Evolutionary conservation across 805 yeast genomes (phyloP), one percentile per base, ranked within the genome.

Genomic region (Monosporozyma solicola): DNA sequence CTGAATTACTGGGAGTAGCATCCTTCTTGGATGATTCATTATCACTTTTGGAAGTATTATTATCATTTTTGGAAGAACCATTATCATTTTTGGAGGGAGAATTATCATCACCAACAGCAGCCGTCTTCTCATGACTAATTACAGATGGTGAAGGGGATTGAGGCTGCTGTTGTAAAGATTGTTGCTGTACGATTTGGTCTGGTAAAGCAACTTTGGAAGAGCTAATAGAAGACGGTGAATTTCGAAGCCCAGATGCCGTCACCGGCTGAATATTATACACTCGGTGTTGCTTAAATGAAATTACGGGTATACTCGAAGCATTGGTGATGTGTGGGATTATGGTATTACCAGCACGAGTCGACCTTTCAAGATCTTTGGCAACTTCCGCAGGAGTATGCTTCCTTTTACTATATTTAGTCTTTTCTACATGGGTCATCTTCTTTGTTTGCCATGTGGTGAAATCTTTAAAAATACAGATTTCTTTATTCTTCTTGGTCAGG

Each of bases 391-490:
- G 27, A 24, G 48, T 3, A 50, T 61, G 63, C 44, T 62, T 63
- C 49, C 70, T 59, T 51, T 65, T 66, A 51, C 71, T 66, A 49
- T 64, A 66, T 47, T 62, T 63, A 20, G 49, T 54, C 52, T 63
- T 67, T 43, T 66, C 69, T 5, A 61, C 68, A 11, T 66, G 68
- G 4, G 65, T 55, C 60, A 67, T 64, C 24, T 57, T 59, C 41
- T 63, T 56, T 3, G 66, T 61, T 13, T 62, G 48, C 71, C 71
- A 67, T 41, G 53, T 62, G n/a, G 61, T 57, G 45, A 65, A 66
- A 49, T 66, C 61, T 37, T 59, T 57, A 47, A 66, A 67, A 15
- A 67, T 66, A 51, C 70, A 66, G 6, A 67, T 66, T 48, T 65
- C 68, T 35, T 61, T 57, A 45, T 61, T 59, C 44, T 61, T 58